phyloP scores from a whole-genome alignment of 805 yeast species.

The Cyberlindnera mrakii region DNA sequence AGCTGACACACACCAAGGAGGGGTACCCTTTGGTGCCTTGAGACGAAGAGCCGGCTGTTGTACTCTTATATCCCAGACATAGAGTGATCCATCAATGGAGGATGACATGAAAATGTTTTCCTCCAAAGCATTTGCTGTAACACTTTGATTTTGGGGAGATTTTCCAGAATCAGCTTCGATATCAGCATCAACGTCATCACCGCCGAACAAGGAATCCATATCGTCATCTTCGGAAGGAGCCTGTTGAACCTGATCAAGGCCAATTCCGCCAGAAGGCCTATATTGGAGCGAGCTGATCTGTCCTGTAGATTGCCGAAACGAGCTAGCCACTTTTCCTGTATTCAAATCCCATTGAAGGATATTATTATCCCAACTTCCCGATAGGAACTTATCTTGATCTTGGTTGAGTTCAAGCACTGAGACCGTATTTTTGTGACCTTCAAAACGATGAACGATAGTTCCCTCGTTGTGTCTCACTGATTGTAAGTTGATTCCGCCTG shows the following conservation, averaged over 20 bases:
- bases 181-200: constrained; percentile 40
- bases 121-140: constrained; percentile 19
- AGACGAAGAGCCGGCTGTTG: constrained; percentile 39
- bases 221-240: constrained; percentile 31
- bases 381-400: constrained; percentile 56
- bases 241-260: constrained; percentile 15
- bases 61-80: constrained; percentile 75
- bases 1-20: constrained; percentile 93
- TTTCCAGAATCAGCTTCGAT: constrained; percentile 3
- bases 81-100: constrained; percentile 74
- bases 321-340: constrained; percentile 49
- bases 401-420: constrained; percentile 62
- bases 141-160: background rate
- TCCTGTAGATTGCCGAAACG: constrained; percentile 57
- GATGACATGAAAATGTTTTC: constrained; percentile 66
- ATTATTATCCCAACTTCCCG: constrained; percentile 89
- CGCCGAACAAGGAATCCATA: constrained; percentile 55
- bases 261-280: constrained; percentile 43
- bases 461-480: constrained; percentile 84
- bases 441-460: constrained; percentile 67
- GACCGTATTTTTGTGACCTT: constrained; percentile 66
- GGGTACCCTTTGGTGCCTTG: constrained; percentile 55
- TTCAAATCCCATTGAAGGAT: constrained; percentile 82
- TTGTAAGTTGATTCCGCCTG: constrained; percentile 85
- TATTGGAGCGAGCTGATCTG: constrained; percentile 75